Evolutionary conservation across 2,329 filamentous ascomycete species (phyloP).

Genomic region (Sordariomycetes sp.): DNA sequence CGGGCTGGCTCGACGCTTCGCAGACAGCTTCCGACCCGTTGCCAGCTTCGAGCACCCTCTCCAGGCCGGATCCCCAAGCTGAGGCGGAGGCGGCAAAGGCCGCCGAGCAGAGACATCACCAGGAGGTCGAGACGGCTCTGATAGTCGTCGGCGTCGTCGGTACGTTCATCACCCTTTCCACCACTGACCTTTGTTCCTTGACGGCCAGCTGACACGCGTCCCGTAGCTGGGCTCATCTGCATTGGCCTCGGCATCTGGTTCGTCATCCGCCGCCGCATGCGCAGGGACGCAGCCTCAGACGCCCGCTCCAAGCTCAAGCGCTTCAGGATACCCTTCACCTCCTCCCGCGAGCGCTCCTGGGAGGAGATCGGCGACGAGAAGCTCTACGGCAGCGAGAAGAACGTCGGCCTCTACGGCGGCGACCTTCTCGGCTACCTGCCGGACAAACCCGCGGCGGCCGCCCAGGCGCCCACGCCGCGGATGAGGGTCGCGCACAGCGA

Average conservation of each 20-base stretch:
- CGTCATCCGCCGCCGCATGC: slow-evolving; percentile 11
- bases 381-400: background rate
- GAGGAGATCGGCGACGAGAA: slow-evolving; percentile 19
- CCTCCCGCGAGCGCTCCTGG: slow-evolving; percentile 21
- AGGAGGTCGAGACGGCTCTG: slow-evolving; percentile 2
- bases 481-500: background rate
- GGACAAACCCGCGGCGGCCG: background rate
- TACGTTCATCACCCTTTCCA: slow-evolving; percentile 1
- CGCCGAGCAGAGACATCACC: background rate
- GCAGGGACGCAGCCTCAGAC: slow-evolving; percentile 19
- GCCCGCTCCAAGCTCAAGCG: slow-evolving; percentile 15
- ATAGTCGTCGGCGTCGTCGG: slow-evolving; percentile 1
- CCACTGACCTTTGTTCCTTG: background rate
- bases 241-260: slow-evolving; percentile 18
- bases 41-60: background rate
- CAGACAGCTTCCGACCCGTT: background rate
- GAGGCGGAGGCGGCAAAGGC: background rate
- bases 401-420: background rate
- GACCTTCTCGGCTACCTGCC: background rate
- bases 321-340: slow-evolving; percentile 27
- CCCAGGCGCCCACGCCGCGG: background rate
- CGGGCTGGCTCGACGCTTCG: too few species aligned
- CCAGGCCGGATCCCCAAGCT: background rate
- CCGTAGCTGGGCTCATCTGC: slow-evolving; percentile 1
- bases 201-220: background rate